Base-by-base conservation (phyloP, 1,284 basidiomycete genomes). In the Exobasidium rhododendri region DNA sequence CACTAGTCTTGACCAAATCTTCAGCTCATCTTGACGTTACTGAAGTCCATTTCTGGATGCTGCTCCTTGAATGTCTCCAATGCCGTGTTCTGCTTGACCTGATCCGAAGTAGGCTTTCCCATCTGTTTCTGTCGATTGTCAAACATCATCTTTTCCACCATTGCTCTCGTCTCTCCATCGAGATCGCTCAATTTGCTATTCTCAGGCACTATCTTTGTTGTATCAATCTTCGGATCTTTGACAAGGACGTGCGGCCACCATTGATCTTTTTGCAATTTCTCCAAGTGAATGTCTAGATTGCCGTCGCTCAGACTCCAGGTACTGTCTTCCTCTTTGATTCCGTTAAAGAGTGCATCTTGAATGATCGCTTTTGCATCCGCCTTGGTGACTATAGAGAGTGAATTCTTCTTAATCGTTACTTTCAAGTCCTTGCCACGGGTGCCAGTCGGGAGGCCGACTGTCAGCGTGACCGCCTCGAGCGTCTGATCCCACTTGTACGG, bases 61-160 rank as follows among this genome's bases (percentile, higher is more conserved):
- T 51, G 43, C 14, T n/a, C 13, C 29, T 62, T 59, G 55, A 62
- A 62, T 20, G 58, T 62, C 43, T 62, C 53, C 17, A 62, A 45
- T 14, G 45, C 56, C 52, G 74, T 67, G 40, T 70, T 65, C 49
- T 76, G 70, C 58, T 71, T 74, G 29, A 67, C 44, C 60, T 76
- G 68, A 54, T 82, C 81, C 1, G 80, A 80, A 0, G 80, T 80
- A 6, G 81, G 94, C 76, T 92, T 92, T 66, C 94, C 94, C 85
- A 96, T 87, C 88, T 94, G 92, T 85, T 92, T 96, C 81, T 97
- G 94, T 76, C 93, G 90, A 75, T 97, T 97, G 81, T 98, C 96
- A 73, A 93, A 97, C 94, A 99, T 98, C 96, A 99, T 99, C 83
- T 98, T 98, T 82, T 99, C 96, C 0, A 99, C 96, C 91, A 98